Base-by-base conservation (phyloP, 805 yeast genomes). In the Zygoascus tannicola region DNA sequence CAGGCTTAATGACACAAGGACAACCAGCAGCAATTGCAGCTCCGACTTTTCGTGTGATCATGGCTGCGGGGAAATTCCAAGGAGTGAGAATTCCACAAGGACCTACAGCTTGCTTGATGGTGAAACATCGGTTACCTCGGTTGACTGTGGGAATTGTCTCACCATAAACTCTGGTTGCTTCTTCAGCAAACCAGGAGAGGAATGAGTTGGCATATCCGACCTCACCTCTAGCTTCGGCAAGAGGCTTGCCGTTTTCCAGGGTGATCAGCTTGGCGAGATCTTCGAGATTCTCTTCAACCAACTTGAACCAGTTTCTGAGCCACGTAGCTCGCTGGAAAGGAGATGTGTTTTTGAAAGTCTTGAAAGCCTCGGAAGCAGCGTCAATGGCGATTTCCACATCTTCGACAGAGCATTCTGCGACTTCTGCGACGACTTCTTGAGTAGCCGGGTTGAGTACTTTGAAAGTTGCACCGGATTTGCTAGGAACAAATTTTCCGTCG, bases 21-120 rank as follows among this genome's bases (percentile, higher is more conserved):
- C 88, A 82, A 2, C 92, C 94, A 16, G 83, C 84, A 14, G 90
- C 88, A 19, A 80, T 54, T 1, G 85, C 85, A 22, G 88, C 86
- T 21, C 80, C 87, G 40, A 78, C 63, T 56, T 81, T 81, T 51
- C 87, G 67, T 3, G 85, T 73, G 47, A 80, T 78, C 85, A 81
- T 80, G 16, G 87, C 85, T 22, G 76, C 63, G 4, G 92, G 92
- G 62, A 83, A 83, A 61, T 84, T 83, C 90, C 90, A 83, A 3
- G 92, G 90, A 3, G 88, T 80, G 51, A 82, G 57, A 40, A 82
- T 73, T 5, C 86, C 88, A 52, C 82, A 80, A 1, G 80, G 85
- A 4, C 94, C 94, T 37, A 83, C 66, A n/a, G 94, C 88, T 58
- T 81, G 85, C 51, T 76, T 73, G 45, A 76, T 50, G 3, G 85